These are phyloP conservation scores for Puccinia novopanici DNA, from an alignment of 1,284 basidiomycete species.

Conservation along the genomic window DNA sequence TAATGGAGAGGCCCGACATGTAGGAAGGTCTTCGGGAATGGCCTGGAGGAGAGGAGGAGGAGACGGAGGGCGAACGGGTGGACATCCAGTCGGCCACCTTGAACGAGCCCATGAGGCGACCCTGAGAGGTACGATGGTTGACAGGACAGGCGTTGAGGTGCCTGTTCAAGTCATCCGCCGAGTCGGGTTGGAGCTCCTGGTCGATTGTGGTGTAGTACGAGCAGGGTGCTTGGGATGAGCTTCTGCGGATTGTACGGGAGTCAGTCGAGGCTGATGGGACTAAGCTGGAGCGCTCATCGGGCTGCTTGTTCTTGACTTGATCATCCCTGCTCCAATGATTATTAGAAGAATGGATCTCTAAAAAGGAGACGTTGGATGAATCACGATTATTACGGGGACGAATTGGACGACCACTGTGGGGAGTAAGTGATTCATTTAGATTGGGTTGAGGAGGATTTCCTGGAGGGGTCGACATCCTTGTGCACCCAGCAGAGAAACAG, in stretches of 20 bases:
- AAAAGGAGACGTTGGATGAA: constrained; percentile 19
- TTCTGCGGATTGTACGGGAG: background rate
- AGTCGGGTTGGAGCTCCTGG: background rate
- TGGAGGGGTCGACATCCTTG: background rate
- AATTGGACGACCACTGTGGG: background rate
- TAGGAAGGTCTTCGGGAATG: constrained; percentile 1
- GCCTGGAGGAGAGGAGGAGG: background rate
- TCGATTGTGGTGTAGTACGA: background rate
- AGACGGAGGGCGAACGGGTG: background rate
- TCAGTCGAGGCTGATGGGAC: background rate
- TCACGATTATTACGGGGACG: background rate
- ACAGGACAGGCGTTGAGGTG: constrained; percentile 21
- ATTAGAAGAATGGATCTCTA: constrained; percentile 14
- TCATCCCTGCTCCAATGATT: background rate
- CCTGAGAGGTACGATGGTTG: constrained; percentile 27
- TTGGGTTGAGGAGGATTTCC: background rate
- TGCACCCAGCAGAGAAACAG: background rate
- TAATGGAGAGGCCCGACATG: background rate
- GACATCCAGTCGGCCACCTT: constrained; percentile 24
- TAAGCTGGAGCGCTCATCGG: constrained; percentile 12
- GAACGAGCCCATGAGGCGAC: constrained; percentile 19
- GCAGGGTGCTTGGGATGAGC: background rate
- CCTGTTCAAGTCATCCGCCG: constrained; percentile 13
- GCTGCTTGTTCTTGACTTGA: background rate
- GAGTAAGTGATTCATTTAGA: background rate